These are phyloP conservation scores for Yamadazyma atlantica DNA, from an alignment of 1,139 yeast species.

Conservation along the genomic window DNA sequence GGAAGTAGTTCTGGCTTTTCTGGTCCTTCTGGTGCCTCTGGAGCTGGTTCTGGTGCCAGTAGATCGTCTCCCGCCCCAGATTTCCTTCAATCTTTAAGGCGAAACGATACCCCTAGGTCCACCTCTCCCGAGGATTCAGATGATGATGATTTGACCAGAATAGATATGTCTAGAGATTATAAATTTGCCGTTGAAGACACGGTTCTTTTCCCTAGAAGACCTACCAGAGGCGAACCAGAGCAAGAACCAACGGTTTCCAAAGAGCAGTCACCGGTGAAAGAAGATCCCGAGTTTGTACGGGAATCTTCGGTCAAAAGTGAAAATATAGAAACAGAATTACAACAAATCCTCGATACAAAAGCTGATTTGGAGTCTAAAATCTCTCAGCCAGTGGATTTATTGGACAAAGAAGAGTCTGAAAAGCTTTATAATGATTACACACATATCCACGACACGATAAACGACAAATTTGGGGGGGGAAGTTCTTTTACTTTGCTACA, in stretches of 20 bases:
- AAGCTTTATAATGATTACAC: conserved; percentile 34
- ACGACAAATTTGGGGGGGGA: conserved; percentile 21
- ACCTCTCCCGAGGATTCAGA: too few relatives aligned
- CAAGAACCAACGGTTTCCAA: conserved; percentile 10
- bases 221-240: conserved; percentile 24
- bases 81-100: conserved; percentile 37
- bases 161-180: conserved; percentile 64
- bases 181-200: conserved; percentile 49
- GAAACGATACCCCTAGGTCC: conserved; percentile 25
- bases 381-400: conserved; percentile 29
- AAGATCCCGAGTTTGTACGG: conserved; percentile 11
- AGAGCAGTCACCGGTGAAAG: conserved; percentile 17
- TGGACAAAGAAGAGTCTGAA: conserved; percentile 31
- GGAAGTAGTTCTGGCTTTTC: conserved; percentile 6
- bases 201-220: conserved; percentile 44
- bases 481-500: conserved; percentile 58
- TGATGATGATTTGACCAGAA: conserved; percentile 43
- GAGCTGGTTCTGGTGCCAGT: conserved; percentile 27
- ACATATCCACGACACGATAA: conserved; percentile 27
- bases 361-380: conserved; percentile 31
- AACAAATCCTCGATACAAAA: conserved; percentile 27
- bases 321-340: conserved; percentile 29
- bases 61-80: conserved; percentile 35
- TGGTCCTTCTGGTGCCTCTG: not conserved
- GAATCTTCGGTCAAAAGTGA: conserved; percentile 38